Evolutionary conservation across 345 rosid genomes (phyloP), one percentile per base, ranked within the genome.

Genomic region (Rhodamnia rubescens): DNA sequence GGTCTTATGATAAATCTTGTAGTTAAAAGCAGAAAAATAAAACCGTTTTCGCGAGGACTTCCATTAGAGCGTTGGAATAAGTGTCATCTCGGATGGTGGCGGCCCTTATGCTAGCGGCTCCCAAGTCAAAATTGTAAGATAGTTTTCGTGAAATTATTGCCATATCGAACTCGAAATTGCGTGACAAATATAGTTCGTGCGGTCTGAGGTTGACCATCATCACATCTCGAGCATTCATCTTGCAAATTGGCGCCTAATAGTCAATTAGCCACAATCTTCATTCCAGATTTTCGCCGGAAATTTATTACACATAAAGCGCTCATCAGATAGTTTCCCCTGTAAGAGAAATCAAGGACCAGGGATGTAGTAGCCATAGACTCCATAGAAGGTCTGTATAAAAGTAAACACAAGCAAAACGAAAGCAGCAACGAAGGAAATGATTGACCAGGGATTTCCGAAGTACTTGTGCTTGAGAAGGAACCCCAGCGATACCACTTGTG

Each of bases 371-470:
- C 92, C 93, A 84, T 95, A 95, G 40, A 90, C 91, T 64, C 92
- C 91, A 84, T 87, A 95, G 86, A 94, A 93, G 82, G 95, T 91
- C 91, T 94, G 98, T 26, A 92, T 85, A 1, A 92, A 90, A 27
- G 98, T 95, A 84, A 95, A 95, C 59, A 90, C 32, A 69, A 97
- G 78, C 87, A 95, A 86, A 40, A 92, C 91, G 44, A 90, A 90
- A 13, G 97, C 98, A 47, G 97, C 98, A 86, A 85, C 59, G 0
- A 97, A 75, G 52, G 95, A 97, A 83, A 95, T 86, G 87, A 91
- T 88, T 11, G 98, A 94, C 98, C 98, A 93, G 1, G 97, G 98
- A 86, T 88, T 95, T 87, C 88, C 88, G 89, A 95, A 94, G 87
- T 97, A 93, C 83, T 92, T 95, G 64, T 93, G 96, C 89, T 89